These are phyloP conservation scores for Cutaneotrichosporon sp. DNA, from an alignment of 1,284 basidiomycete genomes.

Conservation along the genomic window DNA sequence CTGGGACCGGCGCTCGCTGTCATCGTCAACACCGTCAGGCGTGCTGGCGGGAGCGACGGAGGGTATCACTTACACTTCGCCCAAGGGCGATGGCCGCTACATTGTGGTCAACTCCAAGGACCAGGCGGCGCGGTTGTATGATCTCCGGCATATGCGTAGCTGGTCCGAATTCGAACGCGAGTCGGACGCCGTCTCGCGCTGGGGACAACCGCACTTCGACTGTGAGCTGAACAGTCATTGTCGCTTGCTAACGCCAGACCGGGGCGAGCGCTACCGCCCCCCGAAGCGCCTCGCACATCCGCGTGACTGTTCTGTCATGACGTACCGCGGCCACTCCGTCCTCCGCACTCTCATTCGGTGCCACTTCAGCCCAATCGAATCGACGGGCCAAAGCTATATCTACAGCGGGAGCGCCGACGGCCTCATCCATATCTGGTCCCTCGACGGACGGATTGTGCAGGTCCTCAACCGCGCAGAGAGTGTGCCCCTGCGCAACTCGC, in stretches of 20 bases:
- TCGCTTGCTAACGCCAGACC: slow-evolving; percentile 52
- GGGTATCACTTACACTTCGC: slow-evolving; percentile 82
- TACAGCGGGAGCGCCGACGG: slow-evolving; percentile 65
- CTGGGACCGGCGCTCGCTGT: slow-evolving; percentile 89
- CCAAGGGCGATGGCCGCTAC: slow-evolving; percentile 87
- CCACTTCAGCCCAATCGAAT: slow-evolving; percentile 87
- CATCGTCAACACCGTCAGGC: slow-evolving; percentile 77
- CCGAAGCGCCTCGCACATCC: slow-evolving; percentile 58
- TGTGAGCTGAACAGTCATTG: slow-evolving; percentile 57
- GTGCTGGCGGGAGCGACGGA: slow-evolving; percentile 92
- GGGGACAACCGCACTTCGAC: slow-evolving; percentile 67
- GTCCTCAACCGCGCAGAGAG: slow-evolving; percentile 75
- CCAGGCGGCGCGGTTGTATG: slow-evolving; percentile 87
- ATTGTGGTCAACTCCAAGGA: slow-evolving; percentile 97
- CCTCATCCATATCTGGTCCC: slow-evolving; percentile 74
- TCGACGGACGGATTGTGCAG: slow-evolving; percentile 64
- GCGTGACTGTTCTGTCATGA: slow-evolving; percentile 90
- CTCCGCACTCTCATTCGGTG: slow-evolving; percentile 89
- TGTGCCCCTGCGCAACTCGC: slow-evolving; percentile 57
- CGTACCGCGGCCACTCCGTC: slow-evolving; percentile 88
- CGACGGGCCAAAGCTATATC: slow-evolving; percentile 87
- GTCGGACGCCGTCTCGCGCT: slow-evolving; percentile 51
- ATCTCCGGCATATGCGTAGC: slow-evolving; percentile 84
- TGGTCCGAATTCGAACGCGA: slow-evolving; percentile 64
- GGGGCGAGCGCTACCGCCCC: slow-evolving; percentile 55